phyloP scores from a whole-genome alignment of 1,284 basidiomycete genomes.

The Rhodotorula sp. region DNA sequence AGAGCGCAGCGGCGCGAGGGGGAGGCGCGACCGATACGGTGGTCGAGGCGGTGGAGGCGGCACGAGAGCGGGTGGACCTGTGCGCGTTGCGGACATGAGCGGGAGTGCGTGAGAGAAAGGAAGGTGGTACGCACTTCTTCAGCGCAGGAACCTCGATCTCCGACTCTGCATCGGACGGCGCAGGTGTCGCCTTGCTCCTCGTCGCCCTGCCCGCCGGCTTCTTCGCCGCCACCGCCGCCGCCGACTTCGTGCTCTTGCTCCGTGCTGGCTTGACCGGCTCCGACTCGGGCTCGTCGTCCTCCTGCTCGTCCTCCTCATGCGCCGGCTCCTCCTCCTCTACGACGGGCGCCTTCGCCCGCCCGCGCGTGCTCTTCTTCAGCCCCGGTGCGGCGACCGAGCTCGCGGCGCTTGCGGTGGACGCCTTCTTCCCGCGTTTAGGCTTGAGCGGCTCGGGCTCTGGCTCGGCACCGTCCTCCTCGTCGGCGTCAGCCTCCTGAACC shows the following conservation, averaged over 20 bases:
- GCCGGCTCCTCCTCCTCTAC: not conserved
- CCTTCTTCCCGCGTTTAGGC: conserved; percentile 15
- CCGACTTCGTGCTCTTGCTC: not conserved
- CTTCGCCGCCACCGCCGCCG: not conserved
- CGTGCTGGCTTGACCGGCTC: not conserved
- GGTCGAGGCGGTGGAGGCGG: conserved; percentile 10
- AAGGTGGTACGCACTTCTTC: conserved; percentile 15
- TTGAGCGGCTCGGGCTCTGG: not conserved
- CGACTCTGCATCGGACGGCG: conserved; percentile 15
- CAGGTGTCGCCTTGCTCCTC: conserved; percentile 19
- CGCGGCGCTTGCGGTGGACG: not conserved
- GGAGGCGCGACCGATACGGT: not conserved
- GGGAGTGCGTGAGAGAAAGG: too few relatives aligned
- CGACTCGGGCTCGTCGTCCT: conserved; percentile 2
- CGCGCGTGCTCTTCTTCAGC: conserved; percentile 3
- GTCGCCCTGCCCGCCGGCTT: conserved; percentile 3
- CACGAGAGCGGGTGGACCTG: conserved; percentile 24
- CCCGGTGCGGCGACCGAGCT: not conserved
- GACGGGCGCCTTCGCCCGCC: not conserved
- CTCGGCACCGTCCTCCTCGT: not conserved
- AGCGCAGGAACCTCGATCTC: not conserved
- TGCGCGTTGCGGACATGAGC: not conserved
- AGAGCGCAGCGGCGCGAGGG: not conserved
- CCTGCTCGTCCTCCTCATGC: not conserved
- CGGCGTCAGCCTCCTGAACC: not conserved